Evolutionary conservation across 345 rosid species (phyloP), one percentile per base, ranked within the genome.

Genomic region (Schrenkiella parvula): DNA sequence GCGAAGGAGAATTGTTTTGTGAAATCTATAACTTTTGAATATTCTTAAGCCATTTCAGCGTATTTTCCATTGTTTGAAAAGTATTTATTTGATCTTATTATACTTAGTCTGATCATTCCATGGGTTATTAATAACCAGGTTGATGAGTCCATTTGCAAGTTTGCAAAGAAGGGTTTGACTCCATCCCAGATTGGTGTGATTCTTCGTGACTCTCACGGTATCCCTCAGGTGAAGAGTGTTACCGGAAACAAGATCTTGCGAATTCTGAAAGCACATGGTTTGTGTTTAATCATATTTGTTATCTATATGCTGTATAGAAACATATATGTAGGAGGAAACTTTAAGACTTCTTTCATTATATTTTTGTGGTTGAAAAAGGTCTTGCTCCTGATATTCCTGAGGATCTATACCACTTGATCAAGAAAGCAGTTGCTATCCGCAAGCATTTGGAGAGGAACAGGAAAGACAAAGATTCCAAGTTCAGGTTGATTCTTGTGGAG

Each of bases 361-460:
- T 38, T 13, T 0, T 38, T 42, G 11, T 26, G 5, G 2, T 42
- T 0, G 19, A 26, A 9, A 55, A 43, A 85, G 89, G 91, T 55
- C 89, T 88, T 81, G 91, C 95, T 21, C 95, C 97, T 43, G 92
- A 89, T 78, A 89, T 91, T 38, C 95, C 95, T 0, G 97, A 89
- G 83, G 91, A 91, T 75, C 74, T 91, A 65, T 89, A 91, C 74
- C 97, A 89, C 63, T 75, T 91, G 47, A 51, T 54, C 59, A 54
- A 54, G 59, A 54, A 54, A 0, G 59, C 59, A 0, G 59, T 54
- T 54, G 59, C 59, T 29, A 54, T 54, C 38, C 59, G 59, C 38
- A 54, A 54, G 59, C 59, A 54, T 0, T 15, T 54, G 38, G 59
- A 54, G 59, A 54, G 59, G 59, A 54, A 54, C 59, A 28, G 59